Evolutionary conservation across 345 rosid genomes (phyloP), one percentile per base, ranked within the genome.

Genomic region (Corchorus olitorius): DNA sequence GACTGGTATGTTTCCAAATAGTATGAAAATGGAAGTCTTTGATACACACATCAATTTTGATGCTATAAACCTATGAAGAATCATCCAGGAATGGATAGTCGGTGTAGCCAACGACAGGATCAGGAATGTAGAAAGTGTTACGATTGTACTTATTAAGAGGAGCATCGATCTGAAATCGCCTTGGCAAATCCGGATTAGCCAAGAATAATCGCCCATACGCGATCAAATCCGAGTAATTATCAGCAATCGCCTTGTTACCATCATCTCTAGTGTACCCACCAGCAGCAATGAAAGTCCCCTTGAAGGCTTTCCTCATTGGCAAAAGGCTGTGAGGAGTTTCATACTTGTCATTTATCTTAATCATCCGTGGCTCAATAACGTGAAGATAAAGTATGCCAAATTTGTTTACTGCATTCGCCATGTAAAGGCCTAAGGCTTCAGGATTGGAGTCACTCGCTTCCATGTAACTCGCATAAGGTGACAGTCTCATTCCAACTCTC

Each of bases 41-140:
- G n/a, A n/a, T n/a, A n/a, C n/a, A n/a, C n/a, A n/a, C n/a, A n/a
- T n/a, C n/a, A n/a, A n/a, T n/a, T n/a, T n/a, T n/a, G n/a, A n/a
- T n/a, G n/a, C n/a, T n/a, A n/a, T n/a, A n/a, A n/a, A n/a, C 27
- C 27, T 27, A 27, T 39, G 4, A 39, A 39, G 43, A 39, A 39
- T 39, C 43, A 3, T 58, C 62, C 4, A 88, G 88, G 65, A 89
- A 89, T 48, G 96, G 92, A 74, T 89, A 89, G 77, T 91, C 93
- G 1, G 92, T 84, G 63, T 39, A 39, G 43, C 43, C 43, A 39
- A 39, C 43, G 6, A 39, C 43, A 39, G 43, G 43, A 39, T 39
- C 43, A 3, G 43, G 43, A 39, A 39, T 39, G 43, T 39, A 39
- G 43, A 39, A 39, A 39, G 43, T 39, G 22, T 9, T 27, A 3